These are phyloP conservation scores for Pelargonium myrrhifolium DNA, from an alignment of 441 rosid species.

Conservation along the genomic window DNA sequence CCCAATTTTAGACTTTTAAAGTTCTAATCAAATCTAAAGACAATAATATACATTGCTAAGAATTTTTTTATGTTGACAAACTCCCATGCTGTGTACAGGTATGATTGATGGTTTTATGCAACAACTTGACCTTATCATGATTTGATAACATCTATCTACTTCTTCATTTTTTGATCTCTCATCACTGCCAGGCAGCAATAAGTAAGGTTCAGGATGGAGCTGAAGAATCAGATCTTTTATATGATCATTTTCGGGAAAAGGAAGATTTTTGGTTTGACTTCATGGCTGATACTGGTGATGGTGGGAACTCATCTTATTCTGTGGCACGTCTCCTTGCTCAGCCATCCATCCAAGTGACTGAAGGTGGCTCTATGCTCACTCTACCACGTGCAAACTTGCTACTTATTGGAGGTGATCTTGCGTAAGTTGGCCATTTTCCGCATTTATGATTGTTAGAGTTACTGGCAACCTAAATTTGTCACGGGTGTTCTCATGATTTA, in stretches of 20 bases:
- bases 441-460: background rate
- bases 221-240: constrained; percentile 52
- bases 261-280: constrained; percentile 94
- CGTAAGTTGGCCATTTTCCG: constrained; percentile 56
- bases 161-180: constrained; percentile 7
- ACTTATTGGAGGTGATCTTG: constrained; percentile 98
- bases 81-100: background rate
- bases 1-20: background rate
- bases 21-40: background rate
- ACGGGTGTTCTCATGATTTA: background rate
- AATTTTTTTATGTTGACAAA: background rate
- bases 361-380: constrained; percentile 34
- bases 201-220: constrained; percentile 46
- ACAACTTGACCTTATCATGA: background rate
- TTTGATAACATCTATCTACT: constrained; percentile 3
- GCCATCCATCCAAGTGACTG: constrained; percentile 44
- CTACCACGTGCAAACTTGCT: constrained; percentile 73
- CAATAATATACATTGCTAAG: background rate
- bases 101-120: background rate
- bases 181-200: constrained; percentile 78
- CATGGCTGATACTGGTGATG: constrained; percentile 99
- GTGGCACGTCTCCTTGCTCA: constrained; percentile 89
- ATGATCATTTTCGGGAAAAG: constrained; percentile 68
- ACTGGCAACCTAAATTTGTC: background rate
- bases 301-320: constrained; percentile 90